Base-by-base conservation (phyloP, 768 basidiomycete genomes). In the Collybia nuda region DNA sequence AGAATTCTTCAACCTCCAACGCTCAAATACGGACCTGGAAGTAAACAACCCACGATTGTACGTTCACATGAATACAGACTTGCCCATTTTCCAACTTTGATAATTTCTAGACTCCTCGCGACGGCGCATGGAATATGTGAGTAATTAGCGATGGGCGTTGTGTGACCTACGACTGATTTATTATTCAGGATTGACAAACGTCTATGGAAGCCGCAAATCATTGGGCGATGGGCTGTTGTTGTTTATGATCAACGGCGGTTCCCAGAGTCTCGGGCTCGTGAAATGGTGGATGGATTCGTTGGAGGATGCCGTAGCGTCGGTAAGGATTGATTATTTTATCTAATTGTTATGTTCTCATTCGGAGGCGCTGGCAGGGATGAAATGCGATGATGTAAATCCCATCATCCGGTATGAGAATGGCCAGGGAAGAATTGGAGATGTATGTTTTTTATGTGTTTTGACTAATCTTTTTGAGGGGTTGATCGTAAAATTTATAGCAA, bases 101-200 rank as follows among this genome's bases (percentile, higher is more conserved):
- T 44, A 50, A 39, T 58, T 22, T 55, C 22, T 53, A 87, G 85
- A 63, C 54, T 36, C 90, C 87, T 0, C 66, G 71, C 2, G 78
- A 86, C 47, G 90, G 90, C 0, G 66, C 81, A 0, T 92, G 90
- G 90, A 91, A 91, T 51, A 88, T 91, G 89, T 83, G 51, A 21
- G 78, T 70, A 8, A 7, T 6, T 37, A 49, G 17, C 35, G 8
- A 50, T 26, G 42, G 18, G 14, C 50, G 40, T 62, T 62, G 24
- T 72, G 71, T 47, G 71, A 71, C 2, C 68, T 72, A 51, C 2
- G 68, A 74, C 55, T 78, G 73, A 29, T 38, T 7, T 19, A 5
- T 41, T 4, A 15, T 28, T 41, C 55, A 88, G 84, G 85, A 74
- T 85, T 0, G 86, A 87, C 54, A 88, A 88, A 57, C 72, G 74